Percentiles rank a stretch among this genome's conserved stretches.
phyloP scores from a whole-genome alignment of 1,139 yeast genomes.

The Neolecta irregularis region DNA sequence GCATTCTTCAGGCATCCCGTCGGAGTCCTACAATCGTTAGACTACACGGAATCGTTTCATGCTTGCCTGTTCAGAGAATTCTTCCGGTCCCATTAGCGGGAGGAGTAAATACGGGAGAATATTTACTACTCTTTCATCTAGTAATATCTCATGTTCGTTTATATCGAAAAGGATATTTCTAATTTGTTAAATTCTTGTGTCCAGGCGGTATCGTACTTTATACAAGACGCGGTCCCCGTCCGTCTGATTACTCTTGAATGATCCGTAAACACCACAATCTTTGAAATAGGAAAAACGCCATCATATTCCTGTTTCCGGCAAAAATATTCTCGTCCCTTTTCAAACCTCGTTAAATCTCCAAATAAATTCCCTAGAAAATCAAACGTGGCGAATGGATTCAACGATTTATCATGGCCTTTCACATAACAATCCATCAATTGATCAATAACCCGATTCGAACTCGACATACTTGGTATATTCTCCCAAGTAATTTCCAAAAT shows the following conservation, averaged over 20 bases:
- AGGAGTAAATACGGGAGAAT: conserved; percentile 64
- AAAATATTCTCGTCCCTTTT: conserved; percentile 61
- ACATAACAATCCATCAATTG: conserved; percentile 84
- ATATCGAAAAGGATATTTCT: too few species aligned
- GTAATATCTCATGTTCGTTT: conserved; percentile 35
- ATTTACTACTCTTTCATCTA: conserved; percentile 50
- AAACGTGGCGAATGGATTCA: conserved; percentile 57
- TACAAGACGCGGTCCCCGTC: conserved; percentile 85
- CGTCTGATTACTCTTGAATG: conserved; percentile 66
- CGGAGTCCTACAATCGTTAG: conserved; percentile 49
- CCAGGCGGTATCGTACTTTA: conserved; percentile 80
- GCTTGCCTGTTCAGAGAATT: too few species aligned
- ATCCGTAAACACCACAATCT: conserved; percentile 64
- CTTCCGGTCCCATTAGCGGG: conserved; percentile 74
- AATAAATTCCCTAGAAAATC: conserved; percentile 81
- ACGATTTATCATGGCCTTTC: conserved; percentile 57
- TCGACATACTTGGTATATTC: conserved; percentile 31
- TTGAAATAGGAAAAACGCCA: conserved; percentile 62
- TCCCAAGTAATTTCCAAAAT: conserved; percentile 26
- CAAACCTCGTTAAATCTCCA: conserved; percentile 71
- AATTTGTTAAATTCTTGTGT: too few species aligned
- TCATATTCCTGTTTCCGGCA: conserved; percentile 58
- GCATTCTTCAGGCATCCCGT: conserved; percentile 75
- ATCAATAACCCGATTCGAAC: conserved; percentile 50
- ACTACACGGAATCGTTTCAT: too few species aligned